Percentiles rank a stretch among this genome's conserved stretches.
These are phyloP conservation scores for Rosa persica DNA, from an alignment of 306 rosid genomes.

Conservation along the genomic window DNA sequence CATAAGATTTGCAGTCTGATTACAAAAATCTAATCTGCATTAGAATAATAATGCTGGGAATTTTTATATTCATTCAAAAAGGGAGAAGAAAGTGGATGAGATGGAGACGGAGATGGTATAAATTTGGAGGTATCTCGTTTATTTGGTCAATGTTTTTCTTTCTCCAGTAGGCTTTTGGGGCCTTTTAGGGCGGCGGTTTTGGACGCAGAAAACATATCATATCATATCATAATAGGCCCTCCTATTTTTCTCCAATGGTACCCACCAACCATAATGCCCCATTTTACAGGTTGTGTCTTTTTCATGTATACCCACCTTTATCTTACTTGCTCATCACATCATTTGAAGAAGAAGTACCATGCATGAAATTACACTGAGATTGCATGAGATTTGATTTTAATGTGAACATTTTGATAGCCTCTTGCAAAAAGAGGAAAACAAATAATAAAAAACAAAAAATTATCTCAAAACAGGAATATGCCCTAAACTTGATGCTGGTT, in stretches of 20 bases:
- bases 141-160: constrained; percentile 5
- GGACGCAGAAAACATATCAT: not conserved
- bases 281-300: not conserved
- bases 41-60: not conserved
- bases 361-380: not conserved
- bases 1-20: constrained; percentile 12
- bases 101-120: not conserved
- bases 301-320: not conserved
- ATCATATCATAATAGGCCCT: not conserved
- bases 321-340: not conserved
- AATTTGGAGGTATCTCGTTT: not conserved
- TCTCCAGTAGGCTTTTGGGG: not conserved
- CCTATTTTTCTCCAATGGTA: not conserved
- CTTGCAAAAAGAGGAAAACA: too few species aligned
- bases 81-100: not conserved
- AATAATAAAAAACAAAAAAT: too few species aligned
- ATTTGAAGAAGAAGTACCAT: not conserved
- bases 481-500: too few species aligned
- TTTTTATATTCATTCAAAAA: not conserved
- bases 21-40: not conserved
- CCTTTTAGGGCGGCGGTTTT: constrained; percentile 17
- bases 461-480: too few species aligned
- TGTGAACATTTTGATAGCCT: too few species aligned
- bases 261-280: constrained; percentile 1
- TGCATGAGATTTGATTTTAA: too few species aligned